Base-by-base conservation (phyloP, 1,139 yeast genomes). In the Scheffersomyces illinoinensis region DNA sequence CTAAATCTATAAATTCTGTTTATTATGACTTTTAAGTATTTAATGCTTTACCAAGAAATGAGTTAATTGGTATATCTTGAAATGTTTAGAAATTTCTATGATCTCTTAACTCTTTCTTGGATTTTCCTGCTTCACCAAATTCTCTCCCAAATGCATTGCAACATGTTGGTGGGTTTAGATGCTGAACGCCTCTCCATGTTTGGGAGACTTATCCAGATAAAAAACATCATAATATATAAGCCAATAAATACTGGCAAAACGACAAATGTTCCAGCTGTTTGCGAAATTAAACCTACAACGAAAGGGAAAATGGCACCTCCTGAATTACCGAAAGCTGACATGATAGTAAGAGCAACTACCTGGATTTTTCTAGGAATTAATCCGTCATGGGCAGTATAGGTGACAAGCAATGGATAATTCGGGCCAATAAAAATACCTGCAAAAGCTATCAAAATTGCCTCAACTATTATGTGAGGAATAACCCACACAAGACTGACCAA, bases 251-350 rank as follows among this genome's bases (percentile, higher is more conserved):
- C 74, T 0, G 89, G 89, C 69, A 85, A 77, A 18, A 85, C 81
- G 19, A 85, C 85, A 66, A 63, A 85, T 0, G 88, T 77, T 1
- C 88, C 88, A 1, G 70, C 72, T 56, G 64, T 72, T 64, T 85
- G 82, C 19, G 86, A 78, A 47, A 83, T 71, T 59, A 85, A 69
- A 54, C 89, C 89, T 43, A 83, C 82, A n/a, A 85, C 53, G 62
- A 85, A 85, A n/a, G 89, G 89, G 60, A 85, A 77, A 4, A 84
- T 64, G 1, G 88, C 87, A 2, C 88, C 89, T n/a, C 89, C 89
- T 26, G 85, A 78, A 4, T 85, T 79, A 0, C 89, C 89, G 69
- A 85, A 84, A 0, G 88, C 88, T 0, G 87, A 81, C 71, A 79
- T 79, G 49, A 85, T 77, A 0, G 88, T 84, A 58, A 85, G 67